A percentile compares a stretch with the other conserved stretches of the same genome.
Conservation (phyloP, 306 rosid species). For the Begonia loranthoides region DNA sequence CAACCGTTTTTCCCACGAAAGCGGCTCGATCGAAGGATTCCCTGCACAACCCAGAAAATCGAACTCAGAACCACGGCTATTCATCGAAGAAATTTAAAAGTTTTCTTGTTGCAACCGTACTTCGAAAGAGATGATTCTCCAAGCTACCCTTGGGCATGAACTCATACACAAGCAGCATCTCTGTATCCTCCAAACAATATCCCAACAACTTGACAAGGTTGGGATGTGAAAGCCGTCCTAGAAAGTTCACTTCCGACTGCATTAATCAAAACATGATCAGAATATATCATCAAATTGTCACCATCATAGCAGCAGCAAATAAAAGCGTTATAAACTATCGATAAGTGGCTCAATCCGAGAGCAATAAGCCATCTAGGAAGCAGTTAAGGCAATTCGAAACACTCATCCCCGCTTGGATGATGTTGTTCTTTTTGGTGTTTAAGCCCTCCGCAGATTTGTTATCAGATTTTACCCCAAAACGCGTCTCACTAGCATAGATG, state of each 20-base stretch:
- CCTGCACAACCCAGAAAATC: conserved; percentile 27
- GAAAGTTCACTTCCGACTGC: conserved; percentile 73
- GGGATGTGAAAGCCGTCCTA: conserved; percentile 76
- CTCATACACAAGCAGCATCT: conserved; percentile 85
- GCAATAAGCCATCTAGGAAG: no score
- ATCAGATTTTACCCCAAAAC: no score
- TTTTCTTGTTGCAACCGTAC: conserved; percentile 22
- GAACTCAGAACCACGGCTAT: conserved; percentile 4
- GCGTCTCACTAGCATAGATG: no score
- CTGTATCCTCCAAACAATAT: conserved; percentile 50
- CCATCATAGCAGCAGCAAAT: no score
- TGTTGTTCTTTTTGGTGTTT: no score
- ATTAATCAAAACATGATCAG: no score
- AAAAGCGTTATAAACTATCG: no score
- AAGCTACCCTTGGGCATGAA: conserved; percentile 80
- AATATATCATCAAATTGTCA: no score
- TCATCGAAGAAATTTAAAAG: background rate
- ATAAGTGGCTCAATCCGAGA: no score
- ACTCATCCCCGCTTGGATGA: no score
- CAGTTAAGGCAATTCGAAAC: no score
- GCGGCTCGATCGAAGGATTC: conserved; percentile 27
- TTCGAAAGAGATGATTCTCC: conserved; percentile 82
- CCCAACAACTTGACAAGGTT: conserved; percentile 76
- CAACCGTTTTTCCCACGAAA: conserved; percentile 64
- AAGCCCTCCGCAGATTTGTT: no score